Evolutionary conservation across 202 grass and related monocot genomes (phyloP).

Genomic region (Alloteropsis angusta): DNA sequence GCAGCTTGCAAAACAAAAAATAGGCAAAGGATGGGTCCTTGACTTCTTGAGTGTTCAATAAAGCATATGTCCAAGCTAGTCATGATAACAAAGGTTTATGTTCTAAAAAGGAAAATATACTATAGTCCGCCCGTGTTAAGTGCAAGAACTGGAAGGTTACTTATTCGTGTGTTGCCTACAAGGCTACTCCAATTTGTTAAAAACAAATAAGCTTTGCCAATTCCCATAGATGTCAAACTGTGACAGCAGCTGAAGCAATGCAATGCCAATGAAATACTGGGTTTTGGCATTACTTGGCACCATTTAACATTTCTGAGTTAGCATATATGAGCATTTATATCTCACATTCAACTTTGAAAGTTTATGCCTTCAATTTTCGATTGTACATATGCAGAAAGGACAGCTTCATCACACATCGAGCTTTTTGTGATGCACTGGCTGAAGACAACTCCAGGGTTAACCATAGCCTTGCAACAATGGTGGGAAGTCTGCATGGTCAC

Average conservation of each 20-base stretch:
- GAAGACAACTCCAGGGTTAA: conserved; percentile 48
- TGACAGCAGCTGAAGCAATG: not conserved
- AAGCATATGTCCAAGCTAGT: not conserved
- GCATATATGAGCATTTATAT: not conserved
- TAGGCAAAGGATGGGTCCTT: not conserved
- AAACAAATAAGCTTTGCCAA: not conserved
- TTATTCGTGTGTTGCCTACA: not conserved
- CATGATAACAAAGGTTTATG: not conserved
- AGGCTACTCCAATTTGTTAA: not conserved
- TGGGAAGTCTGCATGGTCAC: conserved; percentile 54
- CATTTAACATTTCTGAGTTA: not conserved
- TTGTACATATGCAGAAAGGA: conserved; percentile 47
- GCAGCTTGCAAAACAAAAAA: not conserved
- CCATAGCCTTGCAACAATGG: conserved; percentile 46
- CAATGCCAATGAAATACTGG: not conserved
- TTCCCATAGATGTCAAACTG: not conserved
- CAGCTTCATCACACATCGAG: conserved; percentile 62
- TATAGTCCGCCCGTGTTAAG: not conserved
- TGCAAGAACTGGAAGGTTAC: not conserved
- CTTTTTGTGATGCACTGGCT: conserved; percentile 52
- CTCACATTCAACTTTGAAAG: not conserved
- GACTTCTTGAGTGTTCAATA: not conserved
- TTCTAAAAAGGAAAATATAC: not conserved
- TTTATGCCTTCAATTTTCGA: not conserved
- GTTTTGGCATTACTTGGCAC: not conserved